Base-by-base conservation (phyloP, 2,329 filamentous ascomycete species). In the Nemania sp. region DNA sequence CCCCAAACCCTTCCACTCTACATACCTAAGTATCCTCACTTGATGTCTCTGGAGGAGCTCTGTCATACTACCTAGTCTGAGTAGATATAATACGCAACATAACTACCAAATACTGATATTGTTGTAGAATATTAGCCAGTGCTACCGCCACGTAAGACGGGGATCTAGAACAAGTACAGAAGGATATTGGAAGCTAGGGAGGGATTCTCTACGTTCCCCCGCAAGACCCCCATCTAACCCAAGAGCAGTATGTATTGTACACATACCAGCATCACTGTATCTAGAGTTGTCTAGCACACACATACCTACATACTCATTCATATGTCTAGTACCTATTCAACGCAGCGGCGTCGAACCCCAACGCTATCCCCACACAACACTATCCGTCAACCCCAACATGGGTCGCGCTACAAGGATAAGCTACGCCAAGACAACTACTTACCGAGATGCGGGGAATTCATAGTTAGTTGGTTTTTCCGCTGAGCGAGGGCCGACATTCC, bases 381-480 rank as follows among this genome's bases (percentile, higher is more conserved):
- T 6, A 49, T 66, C 52, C 43, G 15, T 45, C 32, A 57, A 57
- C 51, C 38, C 41, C 51, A 62, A 53, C 27, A 3, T n/a, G 18
- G 26, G 26, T 26, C 47, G 56, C 35, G 29, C 27, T 55, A 62
- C 29, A 3, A 8, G 53, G 54, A 59, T 52, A 45, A 41, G 58
- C 47, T 20, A 29, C 29, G 51, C 56, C 47, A 63, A 51, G 47
- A 51, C 45, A 10, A 20, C 20, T 45, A 41, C 65, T 57, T 45
- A 41, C 65, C 61, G 35, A 60, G 47, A 62, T 66, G 68, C 66
- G 66, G 66, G 68, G 68, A 58, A 68, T 61, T 29, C 5, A 24
- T 51, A 6, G n/a, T 38, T 43, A 32, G 8, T 51, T 26, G 53
- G 45, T 43, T 29, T 55, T 56, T 56, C 51, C 64, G 59, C 49